These are phyloP conservation scores for Naganishia randhawae DNA, from an alignment of 768 basidiomycete genomes.

Conservation along the genomic window DNA sequence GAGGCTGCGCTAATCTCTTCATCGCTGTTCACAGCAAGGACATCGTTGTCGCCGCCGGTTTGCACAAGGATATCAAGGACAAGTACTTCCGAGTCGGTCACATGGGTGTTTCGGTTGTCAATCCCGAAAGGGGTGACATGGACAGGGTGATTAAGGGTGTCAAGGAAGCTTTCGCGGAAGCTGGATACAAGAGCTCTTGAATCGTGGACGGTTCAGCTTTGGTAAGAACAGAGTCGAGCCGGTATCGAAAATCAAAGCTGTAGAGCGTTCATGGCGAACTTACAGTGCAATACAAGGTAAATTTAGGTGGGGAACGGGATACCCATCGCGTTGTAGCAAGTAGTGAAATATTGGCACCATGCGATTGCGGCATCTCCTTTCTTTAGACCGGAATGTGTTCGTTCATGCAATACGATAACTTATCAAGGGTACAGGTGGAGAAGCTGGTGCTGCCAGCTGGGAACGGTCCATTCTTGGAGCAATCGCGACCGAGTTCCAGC, in stretches of 20 bases:
- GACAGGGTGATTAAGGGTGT: constrained; percentile 67
- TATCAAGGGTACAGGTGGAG: too few relatives aligned
- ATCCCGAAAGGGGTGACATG: constrained; percentile 67
- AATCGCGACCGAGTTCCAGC: background rate
- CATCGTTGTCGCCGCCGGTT: constrained; percentile 79
- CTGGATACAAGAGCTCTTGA: constrained; percentile 34
- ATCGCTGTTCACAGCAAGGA: constrained; percentile 55
- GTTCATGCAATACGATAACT: too few relatives aligned
- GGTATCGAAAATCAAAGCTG: background rate
- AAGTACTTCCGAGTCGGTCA: constrained; percentile 91
- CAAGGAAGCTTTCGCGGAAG: constrained; percentile 49
- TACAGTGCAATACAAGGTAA: background rate
- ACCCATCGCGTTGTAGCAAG: background rate
- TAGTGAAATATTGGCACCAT: background rate
- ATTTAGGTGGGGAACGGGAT: background rate
- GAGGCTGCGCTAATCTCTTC: background rate
- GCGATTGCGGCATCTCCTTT: background rate
- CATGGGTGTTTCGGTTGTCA: constrained; percentile 83
- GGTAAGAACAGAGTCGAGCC: background rate
- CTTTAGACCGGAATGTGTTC: too few relatives aligned
- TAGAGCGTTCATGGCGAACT: background rate
- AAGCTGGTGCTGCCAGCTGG: too few relatives aligned
- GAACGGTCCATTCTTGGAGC: too few relatives aligned
- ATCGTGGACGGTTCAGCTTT: constrained; percentile 5
- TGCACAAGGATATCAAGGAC: constrained; percentile 79